Evolutionary conservation across 2,329 filamentous ascomycete genomes (phyloP), one percentile per base, ranked within the genome.

Genomic region (Botryotinia convoluta): DNA sequence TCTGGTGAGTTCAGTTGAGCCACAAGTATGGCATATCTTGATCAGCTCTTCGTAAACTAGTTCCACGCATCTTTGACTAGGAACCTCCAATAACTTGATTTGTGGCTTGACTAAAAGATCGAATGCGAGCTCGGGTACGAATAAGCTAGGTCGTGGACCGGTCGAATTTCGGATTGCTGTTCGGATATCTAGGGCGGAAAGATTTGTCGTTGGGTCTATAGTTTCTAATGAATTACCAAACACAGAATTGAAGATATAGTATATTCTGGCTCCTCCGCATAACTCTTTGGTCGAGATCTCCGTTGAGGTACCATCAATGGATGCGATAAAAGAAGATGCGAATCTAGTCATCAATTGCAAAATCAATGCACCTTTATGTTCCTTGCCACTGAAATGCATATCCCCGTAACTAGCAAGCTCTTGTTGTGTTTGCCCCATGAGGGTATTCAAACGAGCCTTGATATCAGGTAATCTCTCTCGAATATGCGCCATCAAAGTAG

Each of bases 371-470:
- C 96, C 96, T 69, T 95, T 90, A 81, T 99, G 96, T 82, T 98
- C 96, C 82, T 97, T 97, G 79, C 96, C 96, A 76, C 93, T 97
- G 82, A 99, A 99, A 79, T 97, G 93, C 85, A 96, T 97, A 81
- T 98, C 97, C 54, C 96, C 96, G 81, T 99, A 99, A 83, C 95
- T 97, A 61, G 96, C 96, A 73, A 99, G 87, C 83, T 99, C 96
- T 84, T 99, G 96, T 81, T 99, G 96, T 67, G 96, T 98, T 83
- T 99, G 96, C n/a, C 96, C 96, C 96, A 99, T 99, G 69, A 99
- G 86, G 0, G 96, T 99, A 83, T 99, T 99, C 75, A 99, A 87
- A 72, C 96, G 91, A 68, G 96, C 96, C 84, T 99, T 99, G 86
- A 99, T 99, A 82, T 99, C 96, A 44, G 96, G 96, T 79, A 99